phyloP scores from a whole-genome alignment of 1,284 basidiomycete species.

The Erythrobasidium hasegawianum region DNA sequence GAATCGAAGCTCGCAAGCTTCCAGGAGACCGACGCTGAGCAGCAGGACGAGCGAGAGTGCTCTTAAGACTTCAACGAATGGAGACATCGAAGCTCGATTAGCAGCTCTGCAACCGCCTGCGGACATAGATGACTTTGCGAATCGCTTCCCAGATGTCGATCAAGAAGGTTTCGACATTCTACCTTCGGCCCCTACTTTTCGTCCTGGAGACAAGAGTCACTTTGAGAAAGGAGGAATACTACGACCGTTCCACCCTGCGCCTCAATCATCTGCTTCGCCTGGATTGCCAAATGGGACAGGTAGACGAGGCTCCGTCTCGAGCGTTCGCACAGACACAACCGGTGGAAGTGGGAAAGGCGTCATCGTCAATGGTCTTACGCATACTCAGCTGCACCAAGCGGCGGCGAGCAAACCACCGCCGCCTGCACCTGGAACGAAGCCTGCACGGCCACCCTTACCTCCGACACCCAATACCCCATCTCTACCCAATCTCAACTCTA shows the following conservation, averaged over 20 bases:
- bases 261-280: slow-evolving; percentile 7
- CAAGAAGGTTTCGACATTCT: slow-evolving; percentile 17
- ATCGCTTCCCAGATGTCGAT: slow-evolving; percentile 33
- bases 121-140: slow-evolving; percentile 11
- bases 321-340: slow-evolving; percentile 17
- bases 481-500: slow-evolving; percentile 53
- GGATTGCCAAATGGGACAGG: slow-evolving; percentile 2
- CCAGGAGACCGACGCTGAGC: not conserved
- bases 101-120: slow-evolving; percentile 1
- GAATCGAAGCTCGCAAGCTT: not conserved
- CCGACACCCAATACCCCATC: slow-evolving; percentile 12
- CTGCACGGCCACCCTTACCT: not conserved
- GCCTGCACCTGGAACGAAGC: not conserved
- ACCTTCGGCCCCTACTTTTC: not conserved
- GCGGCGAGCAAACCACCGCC: slow-evolving; percentile 11
- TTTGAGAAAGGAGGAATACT: slow-evolving; percentile 6
- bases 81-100: not conserved
- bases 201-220: not conserved
- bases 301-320: slow-evolving; percentile 8
- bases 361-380: not conserved
- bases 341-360: slow-evolving; percentile 2
- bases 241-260: slow-evolving; percentile 20
- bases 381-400: slow-evolving; percentile 5
- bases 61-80: not conserved
- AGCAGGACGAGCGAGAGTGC: not conserved